Evolutionary conservation across 768 basidiomycete species (phyloP), one percentile per base, ranked within the genome.

Genomic region (Pleurotus tuber-regium): DNA sequence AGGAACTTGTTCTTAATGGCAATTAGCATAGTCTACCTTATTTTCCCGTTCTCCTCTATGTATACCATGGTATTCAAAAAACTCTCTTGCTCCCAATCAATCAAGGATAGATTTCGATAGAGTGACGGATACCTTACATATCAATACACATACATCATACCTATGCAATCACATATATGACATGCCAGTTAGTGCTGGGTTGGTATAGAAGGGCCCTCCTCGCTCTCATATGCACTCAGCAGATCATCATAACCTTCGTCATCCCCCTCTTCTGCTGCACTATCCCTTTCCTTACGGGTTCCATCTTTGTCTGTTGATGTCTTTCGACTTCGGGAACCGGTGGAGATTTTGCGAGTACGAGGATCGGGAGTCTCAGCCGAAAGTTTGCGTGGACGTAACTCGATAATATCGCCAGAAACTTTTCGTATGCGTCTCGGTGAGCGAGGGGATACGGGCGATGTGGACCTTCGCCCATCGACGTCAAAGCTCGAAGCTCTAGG

Each of bases 221-320:
- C 87, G 60, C 88, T 89, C 68, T 90, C 88, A 59, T 91, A 91
- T 16, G 88, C 88, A 62, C 85, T 89, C 53, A 91, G 66, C 50
- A 91, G 61, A 10, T 89, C 89, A 57, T 85, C 87, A 50, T 89
- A 89, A 3, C 86, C 78, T 62, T 82, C 80, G 57, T 90, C 89
- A 53, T 89, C 88, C 3, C 89, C 87, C 53, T 89, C 87, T 48
- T 86, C 84, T 0, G 85, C 87, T 18, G 76, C 80, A 61, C 84
- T 89, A 29, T 85, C 82, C 31, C 80, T 72, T 39, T 66, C 61
- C 48, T 65, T 70, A 57, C 65, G 72, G 28, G 63, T 57, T 19
- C 61, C 62, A 21, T 71, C 67, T 59, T 64, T 72, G 23, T 75
- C 76, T 7, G 63, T 67, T 12, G 80, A 81, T 3, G 69, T 55